Conservation (phyloP, 805 yeast genomes). For the Wickerhamomyces tratensis region DNA sequence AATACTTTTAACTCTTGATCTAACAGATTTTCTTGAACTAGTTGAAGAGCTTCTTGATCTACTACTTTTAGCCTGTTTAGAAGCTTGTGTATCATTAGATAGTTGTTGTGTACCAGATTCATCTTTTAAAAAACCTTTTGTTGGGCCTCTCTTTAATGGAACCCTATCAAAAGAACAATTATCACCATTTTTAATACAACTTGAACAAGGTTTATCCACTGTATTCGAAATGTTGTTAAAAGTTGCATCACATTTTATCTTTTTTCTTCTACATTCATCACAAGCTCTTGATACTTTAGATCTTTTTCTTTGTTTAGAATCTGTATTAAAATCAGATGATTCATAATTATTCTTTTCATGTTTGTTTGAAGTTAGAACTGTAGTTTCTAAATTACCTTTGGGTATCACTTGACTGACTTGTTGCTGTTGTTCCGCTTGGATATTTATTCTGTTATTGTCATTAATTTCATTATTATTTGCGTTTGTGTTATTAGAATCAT, state of each 20-base stretch:
- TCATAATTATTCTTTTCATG: too few species aligned
- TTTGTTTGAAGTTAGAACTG: too few species aligned
- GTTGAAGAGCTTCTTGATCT: neutral
- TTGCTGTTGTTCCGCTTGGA: too few species aligned
- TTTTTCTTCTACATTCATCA: constrained; percentile 69
- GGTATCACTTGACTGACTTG: too few species aligned
- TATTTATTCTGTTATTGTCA: too few species aligned
- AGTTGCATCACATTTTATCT: constrained; percentile 61
- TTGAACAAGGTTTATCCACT: constrained; percentile 47
- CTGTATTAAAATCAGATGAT: too few species aligned
- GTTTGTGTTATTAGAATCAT: too few species aligned
- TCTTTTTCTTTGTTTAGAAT: constrained; percentile 34
- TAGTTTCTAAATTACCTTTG: too few species aligned
- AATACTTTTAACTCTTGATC: constrained; percentile 2
- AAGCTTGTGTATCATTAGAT: neutral
- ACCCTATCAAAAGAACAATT: constrained; percentile 58
- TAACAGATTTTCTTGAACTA: neutral
- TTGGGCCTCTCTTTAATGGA: constrained; percentile 73
- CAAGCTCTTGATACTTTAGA: constrained; percentile 75
- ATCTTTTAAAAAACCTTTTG: constrained; percentile 55
- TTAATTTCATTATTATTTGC: too few species aligned
- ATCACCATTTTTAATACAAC: constrained; percentile 52
- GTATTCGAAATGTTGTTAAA: constrained; percentile 32
- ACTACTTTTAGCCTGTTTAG: neutral
- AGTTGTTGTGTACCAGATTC: constrained; percentile 20